These are phyloP conservation scores for Cladosporium halotolerans DNA, from an alignment of 2,329 filamentous ascomycete species.

Conservation along the genomic window DNA sequence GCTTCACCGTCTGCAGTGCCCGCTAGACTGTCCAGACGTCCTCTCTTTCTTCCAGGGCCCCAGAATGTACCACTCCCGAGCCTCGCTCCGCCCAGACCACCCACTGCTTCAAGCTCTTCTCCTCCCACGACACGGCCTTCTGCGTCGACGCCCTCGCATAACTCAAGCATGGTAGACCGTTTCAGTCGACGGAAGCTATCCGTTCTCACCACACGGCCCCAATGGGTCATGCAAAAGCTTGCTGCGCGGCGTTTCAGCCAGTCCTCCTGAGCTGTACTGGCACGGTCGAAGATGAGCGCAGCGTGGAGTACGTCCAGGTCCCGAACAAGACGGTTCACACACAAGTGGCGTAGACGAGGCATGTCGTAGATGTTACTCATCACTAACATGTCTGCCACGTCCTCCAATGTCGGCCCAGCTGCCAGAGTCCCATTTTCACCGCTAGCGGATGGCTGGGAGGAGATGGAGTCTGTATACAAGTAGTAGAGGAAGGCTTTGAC, in stretches of 20 bases:
- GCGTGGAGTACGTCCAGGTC: conserved; percentile 93
- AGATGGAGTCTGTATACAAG: conserved; percentile 90
- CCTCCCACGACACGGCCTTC: conserved; percentile 88
- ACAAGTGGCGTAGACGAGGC: conserved; percentile 81
- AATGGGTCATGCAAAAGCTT: conserved; percentile 83
- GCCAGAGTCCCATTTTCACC: conserved; percentile 28
- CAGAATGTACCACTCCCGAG: conserved; percentile 30
- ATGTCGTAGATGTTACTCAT: conserved; percentile 99
- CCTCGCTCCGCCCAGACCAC: conserved; percentile 46
- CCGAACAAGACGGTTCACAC: conserved; percentile 80
- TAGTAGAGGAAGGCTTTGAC: conserved; percentile 95
- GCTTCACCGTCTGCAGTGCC: conserved; percentile 38
- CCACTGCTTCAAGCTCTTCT: conserved; percentile 66
- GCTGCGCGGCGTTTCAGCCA: conserved; percentile 89
- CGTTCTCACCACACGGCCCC: conserved; percentile 89
- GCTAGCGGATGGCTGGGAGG: conserved; percentile 24
- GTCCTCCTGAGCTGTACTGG: conserved; percentile 81
- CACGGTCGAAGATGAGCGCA: conserved; percentile 93
- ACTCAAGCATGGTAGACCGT: conserved; percentile 73
- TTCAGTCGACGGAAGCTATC: conserved; percentile 77
- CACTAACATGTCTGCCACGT: conserved; percentile 89
- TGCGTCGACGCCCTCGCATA: conserved; percentile 87
- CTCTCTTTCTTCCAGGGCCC: conserved; percentile 38
- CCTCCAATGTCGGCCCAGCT: conserved; percentile 58
- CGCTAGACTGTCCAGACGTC: conserved; percentile 36